Evolutionary conservation across 2,329 filamentous ascomycete genomes (phyloP).

Genomic region (Diplodia corticola): DNA sequence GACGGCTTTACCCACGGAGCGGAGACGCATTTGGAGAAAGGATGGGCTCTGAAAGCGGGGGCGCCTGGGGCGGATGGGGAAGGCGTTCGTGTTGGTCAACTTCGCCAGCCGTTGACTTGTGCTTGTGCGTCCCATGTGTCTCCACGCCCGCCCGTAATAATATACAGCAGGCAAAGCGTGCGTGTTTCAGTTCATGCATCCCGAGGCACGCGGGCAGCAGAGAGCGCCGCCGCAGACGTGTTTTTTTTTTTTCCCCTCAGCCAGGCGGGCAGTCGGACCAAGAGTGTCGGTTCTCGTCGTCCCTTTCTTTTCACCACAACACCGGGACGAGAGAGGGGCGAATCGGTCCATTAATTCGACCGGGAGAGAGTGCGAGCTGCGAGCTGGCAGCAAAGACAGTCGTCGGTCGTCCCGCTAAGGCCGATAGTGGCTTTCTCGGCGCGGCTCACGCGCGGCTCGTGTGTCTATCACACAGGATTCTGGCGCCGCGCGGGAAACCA

Average conservation of each 20-base stretch:
- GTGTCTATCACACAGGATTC: not conserved
- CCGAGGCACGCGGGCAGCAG: not conserved
- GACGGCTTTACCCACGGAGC: not conserved
- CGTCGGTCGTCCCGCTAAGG: not conserved
- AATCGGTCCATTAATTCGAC: not conserved
- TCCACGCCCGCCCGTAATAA: not conserved
- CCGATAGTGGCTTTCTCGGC: not conserved
- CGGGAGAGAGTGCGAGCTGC: not conserved
- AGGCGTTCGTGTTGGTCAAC: not conserved
- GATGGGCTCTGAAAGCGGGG: not conserved
- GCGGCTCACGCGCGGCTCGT: not conserved
- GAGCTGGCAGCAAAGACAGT: no score
- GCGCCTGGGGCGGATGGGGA: not conserved
- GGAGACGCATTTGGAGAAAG: not conserved
- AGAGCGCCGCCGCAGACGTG: no score
- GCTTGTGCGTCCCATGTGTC: not conserved
- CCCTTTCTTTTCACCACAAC: not conserved
- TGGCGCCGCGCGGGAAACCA: not conserved
- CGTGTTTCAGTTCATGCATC: conserved; percentile 11
- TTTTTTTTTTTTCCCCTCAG: no score
- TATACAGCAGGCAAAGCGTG: not conserved
- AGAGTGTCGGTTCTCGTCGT: no score
- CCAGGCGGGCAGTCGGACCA: no score
- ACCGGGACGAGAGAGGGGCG: not conserved
- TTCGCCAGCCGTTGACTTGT: not conserved